phyloP scores from a whole-genome alignment of 164 flowering plant species.

The Nymphaea colorata region DNA sequence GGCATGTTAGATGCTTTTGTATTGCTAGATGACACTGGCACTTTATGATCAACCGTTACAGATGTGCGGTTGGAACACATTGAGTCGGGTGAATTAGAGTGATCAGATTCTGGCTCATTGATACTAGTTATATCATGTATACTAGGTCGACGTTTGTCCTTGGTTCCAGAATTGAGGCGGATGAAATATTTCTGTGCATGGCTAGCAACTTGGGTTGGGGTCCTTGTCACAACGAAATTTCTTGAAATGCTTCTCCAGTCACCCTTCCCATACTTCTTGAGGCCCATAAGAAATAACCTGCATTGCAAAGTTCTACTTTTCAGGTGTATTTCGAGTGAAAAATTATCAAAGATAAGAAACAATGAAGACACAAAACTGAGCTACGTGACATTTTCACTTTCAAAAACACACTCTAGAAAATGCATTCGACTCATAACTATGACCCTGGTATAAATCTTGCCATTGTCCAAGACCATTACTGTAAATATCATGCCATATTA shows the following conservation, averaged over 20 bases:
- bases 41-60: background rate
- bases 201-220: constrained; percentile 20
- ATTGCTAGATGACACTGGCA: background rate
- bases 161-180: constrained; percentile 3
- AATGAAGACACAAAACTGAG: background rate
- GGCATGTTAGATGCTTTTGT: background rate
- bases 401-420: background rate
- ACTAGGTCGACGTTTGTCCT: constrained; percentile 7
- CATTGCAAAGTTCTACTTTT: no score
- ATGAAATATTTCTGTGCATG: constrained; percentile 19
- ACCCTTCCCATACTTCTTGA: constrained; percentile 15
- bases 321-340: background rate
- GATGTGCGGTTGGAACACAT: background rate
- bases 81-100: background rate
- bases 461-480: no score
- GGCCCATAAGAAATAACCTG: constrained; percentile 19
- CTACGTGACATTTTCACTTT: background rate
- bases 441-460: no score
- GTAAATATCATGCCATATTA: no score
- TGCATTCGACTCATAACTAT: background rate
- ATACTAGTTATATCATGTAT: constrained; percentile 8
- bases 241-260: constrained; percentile 23
- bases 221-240: constrained; percentile 12
- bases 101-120: background rate
- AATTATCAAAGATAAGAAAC: background rate